Percentiles rank a stretch among this genome's conserved stretches.
Conservation (phyloP, 495 filamentous ascomycete genomes). For the Massariosphaeria phaeospora region DNA sequence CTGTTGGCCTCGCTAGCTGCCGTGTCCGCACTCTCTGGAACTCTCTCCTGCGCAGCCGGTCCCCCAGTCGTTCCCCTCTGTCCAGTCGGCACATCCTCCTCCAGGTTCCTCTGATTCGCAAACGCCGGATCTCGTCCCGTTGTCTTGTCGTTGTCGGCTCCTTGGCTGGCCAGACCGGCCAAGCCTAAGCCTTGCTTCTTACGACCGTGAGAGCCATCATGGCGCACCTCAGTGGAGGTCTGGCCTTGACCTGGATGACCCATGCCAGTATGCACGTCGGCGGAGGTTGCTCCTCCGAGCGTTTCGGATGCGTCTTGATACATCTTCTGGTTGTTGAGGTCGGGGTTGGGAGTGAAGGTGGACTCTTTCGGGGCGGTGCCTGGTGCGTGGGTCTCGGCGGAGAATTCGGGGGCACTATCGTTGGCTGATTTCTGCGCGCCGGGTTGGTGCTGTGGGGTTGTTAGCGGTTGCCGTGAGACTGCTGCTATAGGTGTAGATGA, state of each 20-base stretch:
- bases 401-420: constrained; percentile 60
- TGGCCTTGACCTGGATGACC: constrained; percentile 61
- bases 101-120: constrained; percentile 39
- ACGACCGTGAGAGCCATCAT: constrained; percentile 47
- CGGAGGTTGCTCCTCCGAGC: constrained; percentile 58
- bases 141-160: constrained; percentile 8
- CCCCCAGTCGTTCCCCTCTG: too few relatives aligned
- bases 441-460: constrained; percentile 55
- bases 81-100: constrained; percentile 41
- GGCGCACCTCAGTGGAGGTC: constrained; percentile 53
- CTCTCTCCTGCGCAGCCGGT: constrained; percentile 46
- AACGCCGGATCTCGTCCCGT: constrained; percentile 28
- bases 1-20: too few relatives aligned
- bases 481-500: too few relatives aligned
- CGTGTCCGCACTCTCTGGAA: constrained; percentile 44
- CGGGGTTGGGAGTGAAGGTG: constrained; percentile 56
- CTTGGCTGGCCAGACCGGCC: constrained; percentile 45
- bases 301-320: constrained; percentile 49
- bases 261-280: constrained; percentile 55
- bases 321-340: constrained; percentile 42
- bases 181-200: constrained; percentile 52
- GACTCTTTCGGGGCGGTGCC: constrained; percentile 60
- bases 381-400: constrained; percentile 53
- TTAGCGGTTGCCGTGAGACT: too few relatives aligned
- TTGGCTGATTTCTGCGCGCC: constrained; percentile 55